Evolutionary conservation across 108 stramenopile genomes (phyloP).

Genomic region (Chaetoceros tenuissimus): DNA sequence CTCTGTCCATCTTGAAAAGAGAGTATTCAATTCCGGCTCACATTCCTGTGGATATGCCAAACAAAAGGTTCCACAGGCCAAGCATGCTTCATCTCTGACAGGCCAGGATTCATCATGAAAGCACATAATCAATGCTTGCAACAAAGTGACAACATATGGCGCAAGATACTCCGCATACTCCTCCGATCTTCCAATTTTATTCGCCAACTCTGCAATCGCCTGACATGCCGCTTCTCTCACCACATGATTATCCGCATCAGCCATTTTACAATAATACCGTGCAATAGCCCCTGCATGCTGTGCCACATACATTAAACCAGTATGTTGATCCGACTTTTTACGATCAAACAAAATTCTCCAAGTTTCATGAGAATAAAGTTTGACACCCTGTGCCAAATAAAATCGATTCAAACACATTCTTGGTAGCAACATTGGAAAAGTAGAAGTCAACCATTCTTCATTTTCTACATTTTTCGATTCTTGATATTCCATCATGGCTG

Average conservation of each 20-base stretch:
- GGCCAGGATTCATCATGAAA: constrained; percentile 98
- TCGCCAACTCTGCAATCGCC: constrained; percentile 90
- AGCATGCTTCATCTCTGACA: constrained; percentile 94
- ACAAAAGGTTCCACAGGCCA: constrained; percentile 88
- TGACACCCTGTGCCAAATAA: constrained; percentile 94
- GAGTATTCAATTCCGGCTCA: constrained; percentile 59
- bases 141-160: constrained; percentile 59
- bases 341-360: constrained; percentile 77
- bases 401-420: constrained; percentile 98
- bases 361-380: constrained; percentile 89
- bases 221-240: constrained; percentile 96
- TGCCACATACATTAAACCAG: constrained; percentile 73
- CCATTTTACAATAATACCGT: constrained; percentile 88
- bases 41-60: constrained; percentile 83
- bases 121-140: constrained; percentile 90
- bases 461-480: constrained; percentile 14
- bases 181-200: constrained; percentile 54
- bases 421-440: constrained; percentile 68
- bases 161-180: constrained; percentile 25
- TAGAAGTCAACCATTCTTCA: constrained; percentile 18
- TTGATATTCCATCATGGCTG: constrained; percentile 35
- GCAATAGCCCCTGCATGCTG: constrained; percentile 73
- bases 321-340: constrained; percentile 9
- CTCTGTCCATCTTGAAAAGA: constrained; percentile 88
- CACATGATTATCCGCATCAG: constrained; percentile 90